Evolutionary conservation across 495 filamentous ascomycete genomes (phyloP), one percentile per base, ranked within the genome.

Genomic region (Podospora fimiseda): DNA sequence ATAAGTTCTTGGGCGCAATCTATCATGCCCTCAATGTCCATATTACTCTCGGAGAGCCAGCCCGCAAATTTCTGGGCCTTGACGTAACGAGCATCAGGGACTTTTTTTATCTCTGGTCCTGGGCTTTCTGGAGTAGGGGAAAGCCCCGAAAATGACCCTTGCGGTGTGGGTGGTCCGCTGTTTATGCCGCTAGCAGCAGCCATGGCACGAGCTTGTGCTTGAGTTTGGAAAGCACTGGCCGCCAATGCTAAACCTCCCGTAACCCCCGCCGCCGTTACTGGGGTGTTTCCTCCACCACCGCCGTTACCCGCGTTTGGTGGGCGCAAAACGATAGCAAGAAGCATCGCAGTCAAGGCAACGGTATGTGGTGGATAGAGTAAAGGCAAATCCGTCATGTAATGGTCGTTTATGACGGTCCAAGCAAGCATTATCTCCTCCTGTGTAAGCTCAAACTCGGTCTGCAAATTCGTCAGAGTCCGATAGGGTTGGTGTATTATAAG

Each of bases 401-500:
- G 88, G 66, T 98, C 93, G 70, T 97, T 97, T 72, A 98, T 88
- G 55, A 96, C 82, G 3, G 82, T 87, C 80, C 86, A 88, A 37
- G 90, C 87, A 14, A 92, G 79, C 41, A 78, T 76, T 40, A 77
- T 73, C 63, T 98, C 94, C 51, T 97, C 94, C 43, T 78, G 79
- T 44, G 77, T 82, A 16, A 98, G 76, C 19, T 70, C 69, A 51
- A 97, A 81, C 20, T 83, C 79, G 45, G 70, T 66, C 59, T 88
- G 85, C 24, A 97, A 77, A 45, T 83, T 81, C 27, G 80, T 80
- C 50, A 98, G 74, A 42, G 84, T 92, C 43, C 92, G 88, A 67
- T 98, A 98, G n/a, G 93, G 93, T 65, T 97, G 92, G 66, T 97
- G 91, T 13, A 96, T 74, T 65, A 98, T 97, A 55, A 98, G 79